Evolutionary conservation across 768 basidiomycete genomes (phyloP).

Genomic region (Auricularia sp.): DNA sequence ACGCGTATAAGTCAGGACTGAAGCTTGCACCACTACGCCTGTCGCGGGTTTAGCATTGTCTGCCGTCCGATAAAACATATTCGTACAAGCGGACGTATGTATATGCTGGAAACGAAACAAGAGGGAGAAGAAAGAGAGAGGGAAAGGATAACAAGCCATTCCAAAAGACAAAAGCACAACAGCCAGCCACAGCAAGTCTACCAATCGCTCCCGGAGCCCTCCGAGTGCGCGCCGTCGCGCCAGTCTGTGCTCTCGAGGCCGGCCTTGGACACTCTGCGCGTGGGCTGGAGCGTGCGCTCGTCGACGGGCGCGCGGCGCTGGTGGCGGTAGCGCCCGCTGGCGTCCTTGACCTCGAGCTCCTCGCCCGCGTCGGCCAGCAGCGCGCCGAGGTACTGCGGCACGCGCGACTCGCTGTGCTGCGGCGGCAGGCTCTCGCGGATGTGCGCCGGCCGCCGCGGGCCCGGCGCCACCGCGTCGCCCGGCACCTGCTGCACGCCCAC

Average conservation of each 20-base stretch:
- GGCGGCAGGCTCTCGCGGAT: conserved; percentile 68
- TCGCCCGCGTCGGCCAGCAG: conserved; percentile 61
- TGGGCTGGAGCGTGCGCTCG: conserved; percentile 79
- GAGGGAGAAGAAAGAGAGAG: too few relatives aligned
- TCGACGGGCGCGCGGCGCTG: conserved; percentile 80
- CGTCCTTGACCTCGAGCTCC: conserved; percentile 85
- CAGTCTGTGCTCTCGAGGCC: conserved; percentile 60
- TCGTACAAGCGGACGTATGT: too few relatives aligned
- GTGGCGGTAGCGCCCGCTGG: conserved; percentile 77
- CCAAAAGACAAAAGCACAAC: too few relatives aligned
- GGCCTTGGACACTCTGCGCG: conserved; percentile 86
- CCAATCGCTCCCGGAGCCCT: neutral
- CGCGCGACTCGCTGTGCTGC: conserved; percentile 18
- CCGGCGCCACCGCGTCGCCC: conserved; percentile 13
- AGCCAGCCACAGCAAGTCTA: neutral
- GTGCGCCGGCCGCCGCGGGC: conserved; percentile 47
- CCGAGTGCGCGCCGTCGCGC: neutral
- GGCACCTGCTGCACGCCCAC: conserved; percentile 41
- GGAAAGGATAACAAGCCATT: too few relatives aligned
- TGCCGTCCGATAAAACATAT: too few relatives aligned
- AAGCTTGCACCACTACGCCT: too few relatives aligned
- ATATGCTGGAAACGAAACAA: too few relatives aligned
- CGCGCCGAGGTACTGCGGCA: conserved; percentile 20
- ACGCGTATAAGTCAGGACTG: too few relatives aligned
- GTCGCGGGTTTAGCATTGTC: too few relatives aligned